Conservation (phyloP, 2,329 filamentous ascomycete species). For the Phaeophleospora eucalypticola region DNA sequence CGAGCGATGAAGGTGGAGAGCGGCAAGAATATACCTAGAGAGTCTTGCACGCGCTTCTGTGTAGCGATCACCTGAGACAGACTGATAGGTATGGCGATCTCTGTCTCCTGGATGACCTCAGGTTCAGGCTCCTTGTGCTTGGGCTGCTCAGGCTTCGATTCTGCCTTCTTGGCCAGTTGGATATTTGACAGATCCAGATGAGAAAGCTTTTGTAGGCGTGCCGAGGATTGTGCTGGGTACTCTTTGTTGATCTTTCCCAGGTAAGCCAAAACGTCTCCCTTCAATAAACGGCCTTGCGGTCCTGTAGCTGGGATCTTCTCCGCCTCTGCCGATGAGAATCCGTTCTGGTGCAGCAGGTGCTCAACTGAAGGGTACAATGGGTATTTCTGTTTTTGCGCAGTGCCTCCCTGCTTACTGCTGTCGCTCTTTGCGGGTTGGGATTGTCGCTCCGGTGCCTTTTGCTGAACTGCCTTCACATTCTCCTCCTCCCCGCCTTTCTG, state of each 20-base stretch:
- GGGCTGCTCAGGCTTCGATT: slow-evolving; percentile 36
- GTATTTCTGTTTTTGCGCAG: slow-evolving; percentile 62
- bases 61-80: slow-evolving; percentile 73
- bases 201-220: slow-evolving; percentile 67
- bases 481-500: slow-evolving; percentile 13
- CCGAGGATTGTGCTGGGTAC: slow-evolving; percentile 67
- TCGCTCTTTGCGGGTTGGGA: slow-evolving; percentile 7
- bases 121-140: slow-evolving; percentile 42
- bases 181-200: slow-evolving; percentile 95
- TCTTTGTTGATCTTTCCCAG: slow-evolving; percentile 70
- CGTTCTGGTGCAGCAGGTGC: slow-evolving; percentile 74
- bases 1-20: slow-evolving; percentile 82
- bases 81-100: slow-evolving; percentile 71
- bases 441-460: slow-evolving; percentile 10
- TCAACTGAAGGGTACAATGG: slow-evolving; percentile 79
- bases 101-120: slow-evolving; percentile 45
- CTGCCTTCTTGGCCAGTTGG: slow-evolving; percentile 58
- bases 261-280: slow-evolving; percentile 92
- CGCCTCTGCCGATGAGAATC: slow-evolving; percentile 69
- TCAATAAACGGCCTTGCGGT: slow-evolving; percentile 81
- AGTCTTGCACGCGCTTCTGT: slow-evolving; percentile 73
- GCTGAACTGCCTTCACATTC: slow-evolving; percentile 9
- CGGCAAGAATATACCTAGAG: slow-evolving; percentile 74
- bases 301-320: slow-evolving; percentile 82
- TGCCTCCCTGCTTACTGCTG: slow-evolving; percentile 31